phyloP scores from a whole-genome alignment of 371 early-diverging fungal species.

The Syncephalastrum sp. region DNA sequence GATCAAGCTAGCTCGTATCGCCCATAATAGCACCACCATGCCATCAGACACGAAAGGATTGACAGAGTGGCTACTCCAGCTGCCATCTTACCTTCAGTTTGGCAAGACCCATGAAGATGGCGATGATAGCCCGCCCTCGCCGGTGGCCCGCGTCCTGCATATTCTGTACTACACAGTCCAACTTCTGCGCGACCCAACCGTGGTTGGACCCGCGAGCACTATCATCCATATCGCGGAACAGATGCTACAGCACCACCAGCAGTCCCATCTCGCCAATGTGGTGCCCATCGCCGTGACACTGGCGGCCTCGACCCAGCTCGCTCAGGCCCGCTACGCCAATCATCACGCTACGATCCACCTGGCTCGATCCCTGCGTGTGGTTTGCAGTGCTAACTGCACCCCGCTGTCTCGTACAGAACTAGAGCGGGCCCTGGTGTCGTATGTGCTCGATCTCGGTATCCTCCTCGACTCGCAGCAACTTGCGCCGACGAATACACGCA shows the following conservation, averaged over 20 bases:
- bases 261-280: conserved; percentile 24
- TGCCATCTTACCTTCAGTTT: conserved; percentile 36
- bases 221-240: conserved; percentile 43
- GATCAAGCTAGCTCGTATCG: conserved; percentile 30
- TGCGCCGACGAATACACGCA: too few relatives aligned
- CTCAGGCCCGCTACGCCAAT: too few relatives aligned
- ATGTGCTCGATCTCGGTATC: conserved; percentile 4
- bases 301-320: conserved; percentile 3
- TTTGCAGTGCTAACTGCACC: conserved; percentile 11
- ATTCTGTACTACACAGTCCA: conserved; percentile 43
- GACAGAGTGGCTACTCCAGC: conserved; percentile 34
- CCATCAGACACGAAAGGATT: conserved; percentile 5
- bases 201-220: conserved; percentile 26
- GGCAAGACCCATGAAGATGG: conserved; percentile 7
- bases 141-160: conserved; percentile 29
- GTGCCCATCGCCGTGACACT: conserved; percentile 14
- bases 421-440: neutral
- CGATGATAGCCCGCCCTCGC: conserved; percentile 16
- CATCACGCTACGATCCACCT: neutral
- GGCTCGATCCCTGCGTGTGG: conserved; percentile 2
- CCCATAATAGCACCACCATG: conserved; percentile 11
- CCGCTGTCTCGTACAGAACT: conserved; percentile 2
- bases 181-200: conserved; percentile 10
- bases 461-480: conserved; percentile 3
- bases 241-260: conserved; percentile 26